A percentile compares a stretch with the other conserved stretches of the same genome.
These are phyloP conservation scores for Coprinopsis cinerea DNA, from an alignment of 768 basidiomycete species.

Conservation along the genomic window DNA sequence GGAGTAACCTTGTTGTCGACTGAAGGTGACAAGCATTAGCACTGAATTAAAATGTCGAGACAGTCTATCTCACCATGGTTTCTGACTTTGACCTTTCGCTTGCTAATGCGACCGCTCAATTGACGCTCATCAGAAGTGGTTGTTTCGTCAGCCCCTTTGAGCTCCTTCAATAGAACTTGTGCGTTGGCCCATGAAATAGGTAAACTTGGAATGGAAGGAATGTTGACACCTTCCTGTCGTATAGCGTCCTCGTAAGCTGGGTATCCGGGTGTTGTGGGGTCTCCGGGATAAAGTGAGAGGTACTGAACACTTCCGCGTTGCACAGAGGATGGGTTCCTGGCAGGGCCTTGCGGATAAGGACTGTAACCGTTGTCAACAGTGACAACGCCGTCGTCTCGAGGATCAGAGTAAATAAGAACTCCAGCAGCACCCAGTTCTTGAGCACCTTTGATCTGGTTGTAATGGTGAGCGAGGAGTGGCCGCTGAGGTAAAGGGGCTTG, in stretches of 20 bases:
- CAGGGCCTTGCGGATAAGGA: conserved; percentile 75
- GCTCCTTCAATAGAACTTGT: conserved; percentile 41
- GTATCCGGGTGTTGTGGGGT: conserved; percentile 81
- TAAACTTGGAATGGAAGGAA: conserved; percentile 77
- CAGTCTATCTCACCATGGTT: conserved; percentile 40
- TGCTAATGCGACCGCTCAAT: background rate
- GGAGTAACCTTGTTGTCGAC: conserved; percentile 78
- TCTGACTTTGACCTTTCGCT: conserved; percentile 29
- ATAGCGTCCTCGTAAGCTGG: conserved; percentile 84
- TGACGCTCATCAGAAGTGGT: conserved; percentile 14
- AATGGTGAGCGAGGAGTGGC: background rate
- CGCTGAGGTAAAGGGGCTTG: background rate
- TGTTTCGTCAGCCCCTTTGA: too few species aligned
- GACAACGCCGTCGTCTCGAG: conserved; percentile 74
- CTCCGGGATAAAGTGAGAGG: conserved; percentile 61
- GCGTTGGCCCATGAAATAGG: conserved; percentile 89
- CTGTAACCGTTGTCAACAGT: conserved; percentile 69
- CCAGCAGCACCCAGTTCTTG: conserved; percentile 75
- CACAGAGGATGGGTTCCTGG: conserved; percentile 76
- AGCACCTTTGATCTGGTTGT: conserved; percentile 62
- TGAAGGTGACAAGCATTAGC: conserved; percentile 16
- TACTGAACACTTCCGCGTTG: conserved; percentile 81
- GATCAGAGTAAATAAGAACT: conserved; percentile 77
- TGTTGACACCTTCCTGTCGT: conserved; percentile 52
- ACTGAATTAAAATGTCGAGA: background rate